A percentile compares a stretch with the other conserved stretches of the same genome.
These are phyloP conservation scores for Brassica hybrid DNA, from an alignment of 441 rosid genomes.

Conservation along the genomic window DNA sequence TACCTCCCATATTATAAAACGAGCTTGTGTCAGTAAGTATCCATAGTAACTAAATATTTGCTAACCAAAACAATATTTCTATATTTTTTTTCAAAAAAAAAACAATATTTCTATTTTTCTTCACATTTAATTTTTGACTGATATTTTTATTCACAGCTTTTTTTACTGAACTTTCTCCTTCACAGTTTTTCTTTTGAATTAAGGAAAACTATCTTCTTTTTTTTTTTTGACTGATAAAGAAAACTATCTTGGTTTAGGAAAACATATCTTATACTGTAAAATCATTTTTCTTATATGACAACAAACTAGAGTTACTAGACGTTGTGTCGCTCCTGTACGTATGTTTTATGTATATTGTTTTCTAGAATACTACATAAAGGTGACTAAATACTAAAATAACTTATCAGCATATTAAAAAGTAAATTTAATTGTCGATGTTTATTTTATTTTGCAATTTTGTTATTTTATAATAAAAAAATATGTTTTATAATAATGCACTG, in stretches of 20 bases:
- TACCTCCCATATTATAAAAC: background rate
- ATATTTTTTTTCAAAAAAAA: too few species aligned
- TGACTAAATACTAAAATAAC: background rate
- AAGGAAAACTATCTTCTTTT: too few species aligned
- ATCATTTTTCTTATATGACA: background rate
- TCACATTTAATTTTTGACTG: background rate
- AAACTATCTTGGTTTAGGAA: background rate
- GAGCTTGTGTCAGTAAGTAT: background rate
- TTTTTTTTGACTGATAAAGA: too few species aligned
- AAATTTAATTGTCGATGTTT: background rate
- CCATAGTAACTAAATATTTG: background rate
- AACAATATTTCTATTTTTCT: background rate
- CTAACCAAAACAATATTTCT: background rate
- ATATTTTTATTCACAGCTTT: too few species aligned
- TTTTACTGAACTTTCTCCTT: background rate
- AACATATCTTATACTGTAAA: background rate
- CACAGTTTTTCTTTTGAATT: background rate
- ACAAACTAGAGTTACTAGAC: background rate
- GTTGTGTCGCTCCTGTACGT: background rate
- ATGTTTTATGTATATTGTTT: background rate
- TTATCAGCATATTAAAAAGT: background rate
- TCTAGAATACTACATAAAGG: background rate
- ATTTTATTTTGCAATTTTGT: background rate
- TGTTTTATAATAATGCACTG: background rate
- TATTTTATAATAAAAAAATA: background rate